phyloP scores from a whole-genome alignment of 768 basidiomycete species.

The Collybiopsis luxurians region DNA sequence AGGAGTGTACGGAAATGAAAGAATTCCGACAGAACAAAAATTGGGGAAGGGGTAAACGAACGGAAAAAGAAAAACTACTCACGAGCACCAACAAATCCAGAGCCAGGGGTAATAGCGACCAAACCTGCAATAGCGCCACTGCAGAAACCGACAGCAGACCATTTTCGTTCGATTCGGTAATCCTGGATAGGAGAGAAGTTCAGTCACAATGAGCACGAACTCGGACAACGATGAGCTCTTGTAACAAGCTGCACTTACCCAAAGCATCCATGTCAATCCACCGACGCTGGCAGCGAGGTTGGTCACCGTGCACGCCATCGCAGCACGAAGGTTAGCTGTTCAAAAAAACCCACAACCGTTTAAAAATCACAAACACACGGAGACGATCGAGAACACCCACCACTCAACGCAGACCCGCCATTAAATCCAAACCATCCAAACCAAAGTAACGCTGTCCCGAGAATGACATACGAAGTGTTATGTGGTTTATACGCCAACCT shows the following conservation, averaged over 20 bases:
- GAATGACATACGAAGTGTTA: conserved; percentile 87
- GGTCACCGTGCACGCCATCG: conserved; percentile 88
- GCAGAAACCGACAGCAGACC: conserved; percentile 93
- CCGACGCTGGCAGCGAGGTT: conserved; percentile 90
- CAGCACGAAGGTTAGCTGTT: conserved; percentile 73
- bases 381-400: not conserved
- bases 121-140: conserved; percentile 91
- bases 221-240: not conserved
- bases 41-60: not conserved
- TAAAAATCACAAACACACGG: not conserved
- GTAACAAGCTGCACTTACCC: conserved; percentile 40
- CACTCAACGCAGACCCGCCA: conserved; percentile 86
- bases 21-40: too few species aligned
- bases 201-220: not conserved
- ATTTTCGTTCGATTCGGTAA: conserved; percentile 75
- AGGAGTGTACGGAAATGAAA: too few species aligned
- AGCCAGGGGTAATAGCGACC: conserved; percentile 85
- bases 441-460: conserved; percentile 95
- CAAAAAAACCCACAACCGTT: not conserved
- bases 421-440: conserved; percentile 97
- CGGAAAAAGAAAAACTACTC: conserved; percentile 21
- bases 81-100: conserved; percentile 80
- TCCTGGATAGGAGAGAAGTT: too few species aligned
- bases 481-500: conserved; percentile 91
- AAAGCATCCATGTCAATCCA: conserved; percentile 90